Percentiles rank a stretch among this genome's conserved stretches.
Conservation (phyloP, 1,139 yeast genomes). For the Geotrichum cucujoidarum region DNA sequence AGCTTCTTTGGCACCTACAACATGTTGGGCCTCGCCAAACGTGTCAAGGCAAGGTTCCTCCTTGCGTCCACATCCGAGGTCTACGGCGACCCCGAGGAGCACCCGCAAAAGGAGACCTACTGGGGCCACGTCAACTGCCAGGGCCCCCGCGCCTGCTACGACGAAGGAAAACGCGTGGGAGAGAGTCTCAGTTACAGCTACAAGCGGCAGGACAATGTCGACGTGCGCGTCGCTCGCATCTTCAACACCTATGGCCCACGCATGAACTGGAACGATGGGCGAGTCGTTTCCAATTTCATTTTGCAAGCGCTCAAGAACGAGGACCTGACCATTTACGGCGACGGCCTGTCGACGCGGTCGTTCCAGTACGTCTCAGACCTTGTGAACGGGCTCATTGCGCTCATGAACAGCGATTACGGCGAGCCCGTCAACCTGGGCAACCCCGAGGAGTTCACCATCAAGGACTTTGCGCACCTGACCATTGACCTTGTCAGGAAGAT, state of each 20-base stretch:
- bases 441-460: conserved; percentile 28
- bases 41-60: conserved; percentile 29
- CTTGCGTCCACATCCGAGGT: conserved; percentile 30
- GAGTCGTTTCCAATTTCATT: conserved; percentile 31
- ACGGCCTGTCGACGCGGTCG: conserved; percentile 28
- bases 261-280: conserved; percentile 32
- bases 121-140: conserved; percentile 30
- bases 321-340: conserved; percentile 28
- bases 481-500: conserved; percentile 24
- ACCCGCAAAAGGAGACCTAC: conserved; percentile 30
- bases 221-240: conserved; percentile 29
- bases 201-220: conserved; percentile 27
- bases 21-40: conserved; percentile 30
- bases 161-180: conserved; percentile 31
- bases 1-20: conserved; percentile 30
- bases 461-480: conserved; percentile 26
- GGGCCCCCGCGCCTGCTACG: conserved; percentile 32
- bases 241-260: conserved; percentile 32
- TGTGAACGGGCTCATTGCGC: conserved; percentile 27
- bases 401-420: conserved; percentile 27
- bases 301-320: conserved; percentile 28
- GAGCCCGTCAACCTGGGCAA: conserved; percentile 30
- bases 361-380: conserved; percentile 30
- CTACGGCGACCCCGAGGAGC: conserved; percentile 31
- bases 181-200: conserved; percentile 30